phyloP scores from a whole-genome alignment of 768 basidiomycete genomes.

The Fomitopsis serialis region DNA sequence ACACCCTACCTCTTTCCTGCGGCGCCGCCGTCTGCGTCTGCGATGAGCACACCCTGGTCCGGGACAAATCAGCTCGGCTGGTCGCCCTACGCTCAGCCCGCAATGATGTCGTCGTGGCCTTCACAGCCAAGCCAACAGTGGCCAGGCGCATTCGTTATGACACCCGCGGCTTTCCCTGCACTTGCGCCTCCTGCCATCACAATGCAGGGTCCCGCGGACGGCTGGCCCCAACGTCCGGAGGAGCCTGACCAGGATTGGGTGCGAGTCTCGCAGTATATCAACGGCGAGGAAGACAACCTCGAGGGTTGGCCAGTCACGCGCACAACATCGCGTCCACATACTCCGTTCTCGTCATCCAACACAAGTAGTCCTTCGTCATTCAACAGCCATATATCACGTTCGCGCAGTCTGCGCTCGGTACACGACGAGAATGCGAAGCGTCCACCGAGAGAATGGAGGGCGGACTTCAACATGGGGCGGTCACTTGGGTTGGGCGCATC shows the following conservation, averaged over 20 bases:
- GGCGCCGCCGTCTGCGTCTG: neutral
- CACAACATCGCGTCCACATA: conserved; percentile 7
- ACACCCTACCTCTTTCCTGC: conserved; percentile 6
- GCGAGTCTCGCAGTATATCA: neutral
- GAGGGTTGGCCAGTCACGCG: neutral
- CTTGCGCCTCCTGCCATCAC: neutral
- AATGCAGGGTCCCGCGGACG: neutral
- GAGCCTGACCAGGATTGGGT: neutral
- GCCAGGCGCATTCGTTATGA: neutral
- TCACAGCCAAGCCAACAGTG: neutral
- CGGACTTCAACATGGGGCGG: conserved; percentile 26
- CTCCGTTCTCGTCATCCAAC: conserved; percentile 12
- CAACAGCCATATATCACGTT: conserved; percentile 12
- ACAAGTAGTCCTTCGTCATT: conserved; percentile 14
- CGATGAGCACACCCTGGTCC: neutral
- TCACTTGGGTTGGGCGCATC: conserved; percentile 7
- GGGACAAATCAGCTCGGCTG: neutral
- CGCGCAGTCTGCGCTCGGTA: conserved; percentile 9
- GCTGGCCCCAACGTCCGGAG: neutral
- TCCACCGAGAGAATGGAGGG: conserved; percentile 26
- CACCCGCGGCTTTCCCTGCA: neutral
- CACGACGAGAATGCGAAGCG: conserved; percentile 13
- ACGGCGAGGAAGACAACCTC: conserved; percentile 3
- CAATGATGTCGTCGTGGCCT: neutral
- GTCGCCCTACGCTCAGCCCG: neutral